A percentile compares a stretch with the other conserved stretches of the same genome.
phyloP scores from a whole-genome alignment of 2,329 filamentous ascomycete genomes.

The Fusarium albosuccineum region DNA sequence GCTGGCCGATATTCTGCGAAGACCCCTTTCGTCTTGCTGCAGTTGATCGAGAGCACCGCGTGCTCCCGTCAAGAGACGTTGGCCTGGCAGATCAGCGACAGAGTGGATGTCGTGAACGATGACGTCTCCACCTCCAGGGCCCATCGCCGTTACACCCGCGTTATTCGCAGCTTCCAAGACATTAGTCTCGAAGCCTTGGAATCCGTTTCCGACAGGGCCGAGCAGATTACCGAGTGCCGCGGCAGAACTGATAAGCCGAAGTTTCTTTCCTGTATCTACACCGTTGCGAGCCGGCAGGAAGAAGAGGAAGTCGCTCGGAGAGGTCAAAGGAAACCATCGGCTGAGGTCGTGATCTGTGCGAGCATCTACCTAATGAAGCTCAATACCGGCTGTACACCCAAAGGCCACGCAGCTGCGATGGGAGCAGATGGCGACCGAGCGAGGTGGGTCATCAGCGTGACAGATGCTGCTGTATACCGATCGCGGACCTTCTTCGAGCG shows the following conservation, averaged over 20 bases:
- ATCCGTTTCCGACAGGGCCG: conserved; percentile 33
- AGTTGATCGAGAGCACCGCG: conserved; percentile 32
- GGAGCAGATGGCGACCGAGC: conserved; percentile 75
- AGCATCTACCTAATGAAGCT: conserved; percentile 70
- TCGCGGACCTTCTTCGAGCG: conserved; percentile 49
- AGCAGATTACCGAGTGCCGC: conserved; percentile 51
- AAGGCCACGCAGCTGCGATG: conserved; percentile 74
- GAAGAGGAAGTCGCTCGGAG: conserved; percentile 68
- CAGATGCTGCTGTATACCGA: conserved; percentile 64
- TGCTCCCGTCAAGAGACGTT: conserved; percentile 26
- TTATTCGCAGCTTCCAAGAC: conserved; percentile 37
- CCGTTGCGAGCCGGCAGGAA: conserved; percentile 69
- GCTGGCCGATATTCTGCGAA: conserved; percentile 53
- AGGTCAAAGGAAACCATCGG: conserved; percentile 67
- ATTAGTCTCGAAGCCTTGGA: conserved; percentile 43
- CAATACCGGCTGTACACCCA: conserved; percentile 72
- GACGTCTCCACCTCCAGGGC: conserved; percentile 19
- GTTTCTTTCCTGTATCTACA: conserved; percentile 65
- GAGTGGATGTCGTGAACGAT: conserved; percentile 26
- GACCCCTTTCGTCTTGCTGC: conserved; percentile 20
- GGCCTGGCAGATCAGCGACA: conserved; percentile 24
- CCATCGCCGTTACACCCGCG: conserved; percentile 38
- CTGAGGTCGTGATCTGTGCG: conserved; percentile 62
- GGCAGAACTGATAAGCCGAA: conserved; percentile 73
- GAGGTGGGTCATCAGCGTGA: conserved; percentile 71